These are phyloP conservation scores for Ascochyta lentis DNA, from an alignment of 2,329 filamentous ascomycete genomes.

Conservation along the genomic window DNA sequence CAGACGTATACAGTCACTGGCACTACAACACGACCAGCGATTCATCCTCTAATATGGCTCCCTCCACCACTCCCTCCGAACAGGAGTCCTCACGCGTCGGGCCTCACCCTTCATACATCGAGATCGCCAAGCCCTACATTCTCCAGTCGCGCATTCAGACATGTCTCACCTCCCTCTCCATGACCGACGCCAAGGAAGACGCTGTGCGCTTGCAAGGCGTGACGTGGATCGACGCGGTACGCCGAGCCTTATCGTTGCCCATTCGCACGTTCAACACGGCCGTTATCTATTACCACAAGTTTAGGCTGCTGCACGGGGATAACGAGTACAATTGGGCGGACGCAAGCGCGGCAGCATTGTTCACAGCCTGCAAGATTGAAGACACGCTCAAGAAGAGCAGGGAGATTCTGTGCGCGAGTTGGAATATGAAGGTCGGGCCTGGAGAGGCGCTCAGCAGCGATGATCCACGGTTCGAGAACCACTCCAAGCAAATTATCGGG, in stretches of 20 bases:
- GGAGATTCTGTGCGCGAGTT: constrained; percentile 88
- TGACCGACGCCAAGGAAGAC: constrained; percentile 81
- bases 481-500: constrained; percentile 82
- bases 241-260: constrained; percentile 79
- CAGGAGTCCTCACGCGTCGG: constrained; percentile 45
- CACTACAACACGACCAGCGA: background rate
- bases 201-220: constrained; percentile 83
- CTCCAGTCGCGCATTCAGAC: constrained; percentile 81
- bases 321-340: constrained; percentile 85
- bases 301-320: constrained; percentile 84
- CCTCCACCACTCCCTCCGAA: constrained; percentile 35
- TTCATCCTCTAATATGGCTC: constrained; percentile 34
- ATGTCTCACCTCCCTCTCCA: constrained; percentile 71
- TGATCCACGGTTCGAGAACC: constrained; percentile 81
- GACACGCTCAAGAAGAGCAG: constrained; percentile 96
- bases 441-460: constrained; percentile 76
- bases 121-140: constrained; percentile 75
- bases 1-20: background rate
- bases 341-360: constrained; percentile 84
- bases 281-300: constrained; percentile 91
- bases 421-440: constrained; percentile 78
- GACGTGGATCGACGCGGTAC: constrained; percentile 84
- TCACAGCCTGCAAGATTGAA: constrained; percentile 96
- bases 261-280: constrained; percentile 92
- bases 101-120: constrained; percentile 69